Percentiles rank a stretch among this genome's conserved stretches.
These are phyloP conservation scores for Phylloporus arenicola DNA, from an alignment of 768 basidiomycete genomes.

Conservation along the genomic window DNA sequence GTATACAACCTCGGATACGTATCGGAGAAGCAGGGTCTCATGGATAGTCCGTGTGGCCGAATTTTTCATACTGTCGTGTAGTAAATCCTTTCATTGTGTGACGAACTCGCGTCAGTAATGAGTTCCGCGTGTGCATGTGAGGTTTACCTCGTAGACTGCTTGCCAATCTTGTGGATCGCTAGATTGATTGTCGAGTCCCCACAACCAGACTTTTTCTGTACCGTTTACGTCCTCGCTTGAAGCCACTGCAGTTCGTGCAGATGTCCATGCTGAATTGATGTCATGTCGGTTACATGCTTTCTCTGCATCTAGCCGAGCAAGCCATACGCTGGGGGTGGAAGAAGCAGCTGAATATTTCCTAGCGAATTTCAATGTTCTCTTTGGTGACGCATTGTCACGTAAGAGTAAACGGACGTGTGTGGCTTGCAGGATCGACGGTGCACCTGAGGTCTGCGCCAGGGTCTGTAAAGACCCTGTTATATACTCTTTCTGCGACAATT, in stretches of 20 bases:
- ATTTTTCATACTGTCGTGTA: slow-evolving; percentile 44
- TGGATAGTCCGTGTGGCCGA: slow-evolving; percentile 38
- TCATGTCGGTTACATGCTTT: slow-evolving; percentile 20
- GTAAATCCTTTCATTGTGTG: slow-evolving; percentile 31
- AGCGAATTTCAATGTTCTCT: slow-evolving; percentile 36
- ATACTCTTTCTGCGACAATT: slow-evolving; percentile 45
- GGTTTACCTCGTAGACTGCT: slow-evolving; percentile 32
- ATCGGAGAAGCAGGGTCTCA: slow-evolving; percentile 43
- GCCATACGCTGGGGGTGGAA: slow-evolving; percentile 44
- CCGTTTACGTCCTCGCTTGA: slow-evolving; percentile 19
- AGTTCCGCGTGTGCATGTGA: neutral
- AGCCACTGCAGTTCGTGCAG: slow-evolving; percentile 38
- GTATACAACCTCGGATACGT: slow-evolving; percentile 32
- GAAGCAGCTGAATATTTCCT: slow-evolving; percentile 43
- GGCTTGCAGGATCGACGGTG: slow-evolving; percentile 30
- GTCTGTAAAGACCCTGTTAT: slow-evolving; percentile 42
- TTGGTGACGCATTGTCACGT: slow-evolving; percentile 18
- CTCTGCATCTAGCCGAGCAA: slow-evolving; percentile 47
- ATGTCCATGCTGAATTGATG: slow-evolving; percentile 36
- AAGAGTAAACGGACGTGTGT: slow-evolving; percentile 35
- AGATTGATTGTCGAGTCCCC: slow-evolving; percentile 39
- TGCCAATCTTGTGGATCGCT: slow-evolving; percentile 14
- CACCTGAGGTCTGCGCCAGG: slow-evolving; percentile 22
- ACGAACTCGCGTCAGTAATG: slow-evolving; percentile 1
- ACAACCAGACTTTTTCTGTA: slow-evolving; percentile 45